Evolutionary conservation across 805 yeast species (phyloP), one percentile per base, ranked within the genome.

Genomic region (Wickerhamomyces hampshirensis): DNA sequence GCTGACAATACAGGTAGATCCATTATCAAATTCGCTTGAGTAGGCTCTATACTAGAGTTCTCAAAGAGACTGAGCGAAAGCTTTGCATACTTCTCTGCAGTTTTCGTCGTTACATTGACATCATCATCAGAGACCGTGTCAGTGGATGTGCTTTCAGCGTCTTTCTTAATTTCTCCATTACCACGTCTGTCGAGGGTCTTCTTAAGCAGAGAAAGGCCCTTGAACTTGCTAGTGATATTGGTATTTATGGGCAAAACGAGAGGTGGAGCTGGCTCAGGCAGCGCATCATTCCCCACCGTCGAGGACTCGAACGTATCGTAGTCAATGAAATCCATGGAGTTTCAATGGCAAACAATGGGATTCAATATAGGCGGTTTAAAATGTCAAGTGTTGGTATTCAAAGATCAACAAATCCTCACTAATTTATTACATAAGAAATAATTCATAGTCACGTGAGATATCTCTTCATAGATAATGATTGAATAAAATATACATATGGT

Each of bases 21-120:
- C 9, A 46, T 28, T 3, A 43, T 38, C 47, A 26, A 28, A n/a
- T 24, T 29, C 5, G 24, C 16, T 5, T 37, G 24, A 5, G 39
- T 19, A 4, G 18, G 23, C 9, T 30, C 46, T 7, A 21, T 7
- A 21, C 11, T 11, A 10, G 39, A 30, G n/a, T 53, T 50, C 11
- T 47, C 42, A 16, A 66, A 50, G 40, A 74, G 49, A 15, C 59
- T 59, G 28, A 75, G 46, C 0, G 81, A 69, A 24, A 65, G 40
- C 31, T 60, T 46, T 1, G 80, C 82, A 46, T 75, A 75, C 38
- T 66, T 68, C 34, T 65, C 66, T 2, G 79, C 74, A 2, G 47
- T 44, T 27, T 39, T 41, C 2, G 39, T 40, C 3, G 46, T 42
- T 4, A 23, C 27, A 21, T 31, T 33, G 6, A 18, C 33, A 8